These are phyloP conservation scores for Boletus holoroseus DNA, from an alignment of 1,284 basidiomycete genomes.

Conservation along the genomic window DNA sequence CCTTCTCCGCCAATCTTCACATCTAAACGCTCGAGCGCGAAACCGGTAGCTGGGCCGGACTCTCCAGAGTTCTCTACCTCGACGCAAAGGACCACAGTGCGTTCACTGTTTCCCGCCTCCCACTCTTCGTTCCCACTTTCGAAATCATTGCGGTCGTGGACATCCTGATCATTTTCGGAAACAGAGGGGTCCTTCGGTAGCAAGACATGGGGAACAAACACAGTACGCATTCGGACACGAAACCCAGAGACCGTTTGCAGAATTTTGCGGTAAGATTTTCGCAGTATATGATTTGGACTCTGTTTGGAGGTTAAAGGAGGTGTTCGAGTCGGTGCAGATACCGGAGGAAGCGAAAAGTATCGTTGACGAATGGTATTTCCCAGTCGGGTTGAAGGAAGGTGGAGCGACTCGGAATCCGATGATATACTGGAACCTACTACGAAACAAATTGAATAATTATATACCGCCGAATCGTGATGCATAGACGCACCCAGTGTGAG, in stretches of 20 bases:
- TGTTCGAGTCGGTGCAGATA: slow-evolving; percentile 38
- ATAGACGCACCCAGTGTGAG: slow-evolving; percentile 45
- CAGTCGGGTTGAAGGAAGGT: slow-evolving; percentile 61
- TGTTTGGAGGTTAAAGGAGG: slow-evolving; percentile 40
- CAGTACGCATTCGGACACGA: slow-evolving; percentile 81
- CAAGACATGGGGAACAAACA: slow-evolving; percentile 77
- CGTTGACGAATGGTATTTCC: slow-evolving; percentile 56
- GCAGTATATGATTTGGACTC: slow-evolving; percentile 55
- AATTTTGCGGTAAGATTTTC: slow-evolving; percentile 81
- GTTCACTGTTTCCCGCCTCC: slow-evolving; percentile 72
- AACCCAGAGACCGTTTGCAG: slow-evolving; percentile 75
- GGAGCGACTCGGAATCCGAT: slow-evolving; percentile 35
- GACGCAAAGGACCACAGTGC: slow-evolving; percentile 79
- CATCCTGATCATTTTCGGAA: slow-evolving; percentile 20
- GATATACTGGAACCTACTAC: slow-evolving; percentile 45
- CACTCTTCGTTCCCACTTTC: slow-evolving; percentile 49
- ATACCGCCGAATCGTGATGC: not conserved
- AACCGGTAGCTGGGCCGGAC: slow-evolving; percentile 51
- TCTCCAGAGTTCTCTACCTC: slow-evolving; percentile 77
- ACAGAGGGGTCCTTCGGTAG: slow-evolving; percentile 35
- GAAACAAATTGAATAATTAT: not conserved
- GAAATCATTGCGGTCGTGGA: slow-evolving; percentile 33
- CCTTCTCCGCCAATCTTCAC: slow-evolving; percentile 73
- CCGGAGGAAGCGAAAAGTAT: slow-evolving; percentile 56
- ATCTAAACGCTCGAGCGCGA: slow-evolving; percentile 66